phyloP scores from a whole-genome alignment of 2,329 filamentous ascomycete genomes.

The Pestalotiopsis sp. region DNA sequence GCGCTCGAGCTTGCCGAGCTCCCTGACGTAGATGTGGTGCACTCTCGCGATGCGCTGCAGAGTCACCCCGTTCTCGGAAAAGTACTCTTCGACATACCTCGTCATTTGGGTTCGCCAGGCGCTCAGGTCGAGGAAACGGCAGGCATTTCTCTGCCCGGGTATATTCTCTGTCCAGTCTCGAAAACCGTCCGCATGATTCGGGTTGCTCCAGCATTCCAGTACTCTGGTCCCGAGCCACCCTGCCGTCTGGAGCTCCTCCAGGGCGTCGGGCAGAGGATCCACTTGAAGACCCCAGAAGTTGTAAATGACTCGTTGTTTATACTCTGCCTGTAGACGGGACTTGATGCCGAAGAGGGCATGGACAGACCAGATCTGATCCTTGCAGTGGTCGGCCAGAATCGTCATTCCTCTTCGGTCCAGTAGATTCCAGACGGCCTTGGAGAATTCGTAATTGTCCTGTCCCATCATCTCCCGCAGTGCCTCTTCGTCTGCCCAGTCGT shows the following conservation, averaged over 20 bases:
- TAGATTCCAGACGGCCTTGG: constrained; percentile 7
- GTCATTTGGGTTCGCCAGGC: not conserved
- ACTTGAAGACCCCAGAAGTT: not conserved
- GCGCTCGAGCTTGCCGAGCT: not conserved
- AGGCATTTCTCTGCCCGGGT: not conserved
- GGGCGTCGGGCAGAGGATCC: not conserved
- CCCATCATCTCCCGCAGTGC: constrained; percentile 3
- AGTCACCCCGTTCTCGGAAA: not conserved
- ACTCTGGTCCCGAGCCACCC: not conserved
- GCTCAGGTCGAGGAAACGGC: too few relatives aligned
- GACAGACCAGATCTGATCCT: not conserved
- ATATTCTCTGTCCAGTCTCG: not conserved
- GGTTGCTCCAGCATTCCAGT: not conserved
- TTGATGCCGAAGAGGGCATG: not conserved
- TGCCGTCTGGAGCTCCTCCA: not conserved
- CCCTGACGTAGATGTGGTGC: not conserved
- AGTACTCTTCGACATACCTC: not conserved
- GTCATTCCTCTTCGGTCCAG: constrained; percentile 9
- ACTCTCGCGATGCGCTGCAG: not conserved
- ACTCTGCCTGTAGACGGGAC: not conserved
- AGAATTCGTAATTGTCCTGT: constrained; percentile 12
- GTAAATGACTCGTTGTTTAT: not conserved
- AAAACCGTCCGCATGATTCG: not conserved
- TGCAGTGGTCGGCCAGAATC: constrained; percentile 17
- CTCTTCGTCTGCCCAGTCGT: not conserved